These are phyloP conservation scores for Huiozyma sinensis DNA, from an alignment of 805 yeast genomes.

Conservation along the genomic window DNA sequence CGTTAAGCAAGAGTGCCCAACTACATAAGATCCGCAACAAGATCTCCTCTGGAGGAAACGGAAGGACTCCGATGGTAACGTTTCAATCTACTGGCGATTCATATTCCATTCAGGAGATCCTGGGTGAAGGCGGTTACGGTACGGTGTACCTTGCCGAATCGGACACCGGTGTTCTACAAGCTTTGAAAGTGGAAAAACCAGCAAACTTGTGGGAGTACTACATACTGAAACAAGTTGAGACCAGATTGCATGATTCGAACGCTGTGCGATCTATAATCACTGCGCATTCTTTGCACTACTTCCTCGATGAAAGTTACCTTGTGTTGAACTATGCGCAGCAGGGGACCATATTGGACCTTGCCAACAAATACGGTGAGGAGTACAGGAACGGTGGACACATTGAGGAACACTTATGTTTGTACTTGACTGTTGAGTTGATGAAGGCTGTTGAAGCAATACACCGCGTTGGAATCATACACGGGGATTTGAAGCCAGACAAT, in stretches of 20 bases:
- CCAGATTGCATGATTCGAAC: conserved; percentile 24
- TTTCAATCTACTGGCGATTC: conserved; percentile 26
- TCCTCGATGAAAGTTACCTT: conserved; percentile 57
- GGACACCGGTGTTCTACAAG: conserved; percentile 42
- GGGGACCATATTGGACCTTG: conserved; percentile 65
- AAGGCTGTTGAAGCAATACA: conserved; percentile 55
- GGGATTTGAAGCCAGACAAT: conserved; percentile 78
- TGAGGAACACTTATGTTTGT: conserved; percentile 56
- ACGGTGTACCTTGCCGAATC: conserved; percentile 63
- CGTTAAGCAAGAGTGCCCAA: conserved; percentile 28
- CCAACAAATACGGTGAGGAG: conserved; percentile 37
- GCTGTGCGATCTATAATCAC: conserved; percentile 35
- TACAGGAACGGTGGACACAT: conserved; percentile 19
- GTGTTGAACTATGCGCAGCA: conserved; percentile 53
- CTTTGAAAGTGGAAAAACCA: conserved; percentile 66
- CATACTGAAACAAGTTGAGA: conserved; percentile 48
- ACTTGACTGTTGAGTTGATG: conserved; percentile 54
- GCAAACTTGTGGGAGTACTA: conserved; percentile 75
- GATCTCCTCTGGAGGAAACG: conserved; percentile 29
- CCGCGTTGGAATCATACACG: conserved; percentile 58
- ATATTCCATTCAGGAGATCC: conserved; percentile 32
- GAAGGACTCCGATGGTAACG: conserved; percentile 25
- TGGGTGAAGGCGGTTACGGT: conserved; percentile 80
- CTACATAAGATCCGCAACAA: conserved; percentile 31
- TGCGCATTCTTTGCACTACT: conserved; percentile 43